A percentile compares a stretch with the other conserved stretches of the same genome.
Evolutionary conservation across 2,329 filamentous ascomycete species (phyloP).

Genomic region (Blumeriella jaapii): DNA sequence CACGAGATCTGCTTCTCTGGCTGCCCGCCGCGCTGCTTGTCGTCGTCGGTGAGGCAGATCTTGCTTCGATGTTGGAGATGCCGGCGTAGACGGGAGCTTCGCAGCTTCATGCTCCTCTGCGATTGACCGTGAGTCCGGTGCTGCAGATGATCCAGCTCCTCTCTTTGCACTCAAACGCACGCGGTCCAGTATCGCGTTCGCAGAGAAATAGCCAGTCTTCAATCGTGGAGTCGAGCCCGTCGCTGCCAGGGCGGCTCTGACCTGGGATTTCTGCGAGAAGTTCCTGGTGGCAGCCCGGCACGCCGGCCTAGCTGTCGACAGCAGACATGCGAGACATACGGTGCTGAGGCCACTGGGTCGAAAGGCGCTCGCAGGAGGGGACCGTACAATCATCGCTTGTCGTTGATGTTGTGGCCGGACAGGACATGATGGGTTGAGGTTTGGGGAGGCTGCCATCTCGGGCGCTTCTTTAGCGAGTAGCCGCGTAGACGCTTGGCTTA

Average conservation of each 20-base stretch:
- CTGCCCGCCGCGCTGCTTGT: conserved; percentile 20
- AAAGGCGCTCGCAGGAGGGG: conserved; percentile 15
- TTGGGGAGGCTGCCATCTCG: background rate
- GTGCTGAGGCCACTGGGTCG: conserved; percentile 19
- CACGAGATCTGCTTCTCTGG: conserved; percentile 17
- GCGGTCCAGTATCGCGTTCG: conserved; percentile 19
- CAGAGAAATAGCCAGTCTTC: conserved; percentile 22
- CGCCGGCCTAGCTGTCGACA: conserved; percentile 7
- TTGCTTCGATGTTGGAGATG: conserved; percentile 9
- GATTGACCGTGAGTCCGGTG: conserved; percentile 11
- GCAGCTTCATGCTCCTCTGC: conserved; percentile 9
- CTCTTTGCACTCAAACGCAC: conserved; percentile 13
- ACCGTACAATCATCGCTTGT: conserved; percentile 26
- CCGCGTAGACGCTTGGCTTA: no score
- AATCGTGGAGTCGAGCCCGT: conserved; percentile 14
- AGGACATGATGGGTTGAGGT: background rate
- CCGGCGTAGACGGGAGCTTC: conserved; percentile 9
- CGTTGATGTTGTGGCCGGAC: conserved; percentile 6
- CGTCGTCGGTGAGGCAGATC: conserved; percentile 26
- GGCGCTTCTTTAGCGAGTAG: no score
- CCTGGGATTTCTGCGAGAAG: conserved; percentile 20
- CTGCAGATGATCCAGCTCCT: conserved; percentile 14
- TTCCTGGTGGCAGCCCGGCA: conserved; percentile 13
- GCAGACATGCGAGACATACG: conserved; percentile 19
- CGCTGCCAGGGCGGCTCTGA: conserved; percentile 13